phyloP scores from a whole-genome alignment of 768 basidiomycete genomes.

The Fibroporia radiculosa region DNA sequence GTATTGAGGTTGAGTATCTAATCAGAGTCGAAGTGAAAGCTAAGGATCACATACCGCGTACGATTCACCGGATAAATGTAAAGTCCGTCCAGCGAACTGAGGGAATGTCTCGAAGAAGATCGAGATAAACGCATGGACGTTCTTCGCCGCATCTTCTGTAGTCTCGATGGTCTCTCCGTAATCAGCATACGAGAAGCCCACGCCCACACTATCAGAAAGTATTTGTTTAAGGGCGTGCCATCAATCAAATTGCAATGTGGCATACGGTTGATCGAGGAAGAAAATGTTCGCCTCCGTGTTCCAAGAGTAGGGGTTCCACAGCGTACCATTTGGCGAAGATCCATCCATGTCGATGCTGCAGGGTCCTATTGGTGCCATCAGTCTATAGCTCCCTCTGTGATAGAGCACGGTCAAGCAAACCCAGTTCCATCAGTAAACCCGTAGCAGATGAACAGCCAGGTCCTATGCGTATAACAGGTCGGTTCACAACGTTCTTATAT shows the following conservation, averaged over 20 bases:
- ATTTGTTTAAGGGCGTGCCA: neutral
- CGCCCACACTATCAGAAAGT: constrained; percentile 41
- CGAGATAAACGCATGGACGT: constrained; percentile 65
- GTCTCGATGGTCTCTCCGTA: constrained; percentile 62
- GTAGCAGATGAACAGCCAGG: constrained; percentile 48
- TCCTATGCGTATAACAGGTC: constrained; percentile 27
- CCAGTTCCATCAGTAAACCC: constrained; percentile 55
- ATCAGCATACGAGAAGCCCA: constrained; percentile 68
- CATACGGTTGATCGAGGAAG: constrained; percentile 57
- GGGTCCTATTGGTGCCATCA: constrained; percentile 33
- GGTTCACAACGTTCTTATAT: neutral
- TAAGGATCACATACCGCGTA: constrained; percentile 48
- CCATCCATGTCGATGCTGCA: constrained; percentile 53
- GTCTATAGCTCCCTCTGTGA: constrained; percentile 4
- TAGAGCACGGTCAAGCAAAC: constrained; percentile 15
- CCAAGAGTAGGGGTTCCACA: constrained; percentile 60
- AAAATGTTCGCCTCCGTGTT: constrained; percentile 62
- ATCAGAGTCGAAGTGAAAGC: neutral
- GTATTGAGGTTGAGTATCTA: neutral
- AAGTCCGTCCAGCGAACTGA: constrained; percentile 56
- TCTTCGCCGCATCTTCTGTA: constrained; percentile 74
- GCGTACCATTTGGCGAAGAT: constrained; percentile 48
- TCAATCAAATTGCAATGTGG: neutral
- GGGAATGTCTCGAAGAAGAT: constrained; percentile 79
- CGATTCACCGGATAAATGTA: constrained; percentile 68